Base-by-base conservation (phyloP, 1,139 yeast species). In the Meyerozyma elateridarum region DNA sequence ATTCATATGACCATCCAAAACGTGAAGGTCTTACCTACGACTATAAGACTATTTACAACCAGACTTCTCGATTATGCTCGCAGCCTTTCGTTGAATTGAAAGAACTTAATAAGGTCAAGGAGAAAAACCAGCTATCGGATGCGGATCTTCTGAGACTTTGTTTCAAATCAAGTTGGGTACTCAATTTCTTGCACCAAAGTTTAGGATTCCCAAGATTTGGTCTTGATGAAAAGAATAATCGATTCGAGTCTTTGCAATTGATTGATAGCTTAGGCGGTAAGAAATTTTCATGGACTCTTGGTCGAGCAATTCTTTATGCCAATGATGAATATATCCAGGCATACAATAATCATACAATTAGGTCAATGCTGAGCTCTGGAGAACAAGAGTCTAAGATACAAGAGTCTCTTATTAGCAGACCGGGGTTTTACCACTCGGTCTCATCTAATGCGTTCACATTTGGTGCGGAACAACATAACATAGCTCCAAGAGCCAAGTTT, bases 211-310 rank as follows among this genome's bases (percentile, higher is more conserved):
- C 91, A 2, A 53, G 78, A 28, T 66, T 65, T 45, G 77, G 73
- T 0, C 63, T 69, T 15, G 76, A 70, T 40, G 47, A 46, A 30
- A 50, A 49, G 29, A 49, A 48, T 27, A 51, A 48, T 9, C 48
- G 49, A 25, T 64, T 57, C 49, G 64, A 73, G 34, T 66, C 83
- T 0, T 68, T 85, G 36, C 76, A 73, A 37, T 64, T 83, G 14
- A 77, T 79, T 13, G 84, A 81, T 39, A 64, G 70, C 33, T 61
- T 84, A 30, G 76, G 76, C 25, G 87, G 85, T 0, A 63, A 74
- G 1, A 76, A 79, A 24, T 80, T 83, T 39, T 75, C 91, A 1
- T 85, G 95, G 95, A 84, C 95, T 1, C 58, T 85, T 29, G 95
- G 95, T 2, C 64, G 89, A 33, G 94, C 93, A 3, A 54, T 85